phyloP scores from a whole-genome alignment of 1,139 yeast genomes.

The Pneumocystis canis region DNA sequence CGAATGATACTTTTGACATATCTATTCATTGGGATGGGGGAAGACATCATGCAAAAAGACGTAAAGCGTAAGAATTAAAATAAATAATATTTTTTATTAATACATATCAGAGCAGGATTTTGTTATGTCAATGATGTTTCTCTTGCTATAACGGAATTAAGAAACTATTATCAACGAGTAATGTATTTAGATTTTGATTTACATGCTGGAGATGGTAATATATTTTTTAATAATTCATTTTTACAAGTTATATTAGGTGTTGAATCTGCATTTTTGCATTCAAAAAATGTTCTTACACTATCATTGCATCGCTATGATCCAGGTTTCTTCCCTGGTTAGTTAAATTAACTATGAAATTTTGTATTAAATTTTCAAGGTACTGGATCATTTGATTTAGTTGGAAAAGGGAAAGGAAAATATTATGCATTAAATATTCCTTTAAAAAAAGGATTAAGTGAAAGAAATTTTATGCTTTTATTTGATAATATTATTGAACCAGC shows the following conservation, averaged over 20 bases:
- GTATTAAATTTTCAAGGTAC: conserved; percentile 21
- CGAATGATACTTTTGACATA: conserved; percentile 12
- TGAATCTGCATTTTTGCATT: conserved; percentile 45
- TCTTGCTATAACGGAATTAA: conserved; percentile 36
- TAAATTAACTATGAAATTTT: not conserved
- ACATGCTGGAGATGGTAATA: conserved; percentile 49
- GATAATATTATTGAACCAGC: conserved; percentile 34
- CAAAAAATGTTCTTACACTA: conserved; percentile 43
- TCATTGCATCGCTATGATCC: conserved; percentile 50
- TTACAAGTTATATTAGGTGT: conserved; percentile 33
- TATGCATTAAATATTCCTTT: conserved; percentile 43
- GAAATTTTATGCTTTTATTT: conserved; percentile 28
- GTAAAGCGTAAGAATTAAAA: conserved; percentile 27
- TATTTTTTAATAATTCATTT: not conserved
- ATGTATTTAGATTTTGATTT: conserved; percentile 58
- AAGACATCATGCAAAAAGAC: conserved; percentile 50
- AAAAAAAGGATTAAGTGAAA: conserved; percentile 41
- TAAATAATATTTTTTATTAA: not conserved
- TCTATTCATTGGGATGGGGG: conserved; percentile 72
- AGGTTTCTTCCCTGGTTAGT: conserved; percentile 55
- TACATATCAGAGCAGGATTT: conserved; percentile 36
- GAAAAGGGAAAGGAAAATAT: conserved; percentile 28
- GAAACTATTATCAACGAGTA: conserved; percentile 35
- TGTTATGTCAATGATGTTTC: conserved; percentile 61
- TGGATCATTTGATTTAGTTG: conserved; percentile 32